phyloP scores from a whole-genome alignment of 352 stramenopile species.

The Achlya hypogyna region DNA sequence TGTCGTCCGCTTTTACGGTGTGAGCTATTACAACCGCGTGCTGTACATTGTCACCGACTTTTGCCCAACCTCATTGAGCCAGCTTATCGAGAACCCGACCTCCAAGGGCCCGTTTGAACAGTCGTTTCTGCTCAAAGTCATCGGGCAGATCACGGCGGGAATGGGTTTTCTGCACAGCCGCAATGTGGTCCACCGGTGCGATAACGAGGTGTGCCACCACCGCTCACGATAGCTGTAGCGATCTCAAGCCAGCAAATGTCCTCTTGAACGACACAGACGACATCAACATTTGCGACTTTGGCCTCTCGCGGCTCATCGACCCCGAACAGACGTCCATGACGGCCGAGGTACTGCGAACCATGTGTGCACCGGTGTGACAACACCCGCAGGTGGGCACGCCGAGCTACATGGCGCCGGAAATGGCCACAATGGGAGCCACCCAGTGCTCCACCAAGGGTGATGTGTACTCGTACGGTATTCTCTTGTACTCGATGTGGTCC shows the following conservation, averaged over 20 bases:
- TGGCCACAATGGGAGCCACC: constrained; percentile 83
- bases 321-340: constrained; percentile 81
- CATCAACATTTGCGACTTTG: constrained; percentile 93
- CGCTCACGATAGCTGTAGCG: constrained; percentile 22
- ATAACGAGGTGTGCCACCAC: too few species aligned
- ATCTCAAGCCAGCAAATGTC: constrained; percentile 93
- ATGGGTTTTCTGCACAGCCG: constrained; percentile 87
- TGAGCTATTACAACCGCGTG: constrained; percentile 86
- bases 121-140: constrained; percentile 76
- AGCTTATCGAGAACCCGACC: constrained; percentile 69
- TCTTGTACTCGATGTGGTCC: constrained; percentile 83
- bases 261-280: constrained; percentile 86
- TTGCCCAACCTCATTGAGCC: constrained; percentile 71
- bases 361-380: constrained; percentile 1
- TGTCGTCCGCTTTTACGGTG: constrained; percentile 84
- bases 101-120: constrained; percentile 57
- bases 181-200: constrained; percentile 57
- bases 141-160: constrained; percentile 83
- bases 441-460: constrained; percentile 83
- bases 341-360: constrained; percentile 33
- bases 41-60: constrained; percentile 88
- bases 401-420: constrained; percentile 86
- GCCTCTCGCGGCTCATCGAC: constrained; percentile 80
- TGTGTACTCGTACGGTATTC: constrained; percentile 79
- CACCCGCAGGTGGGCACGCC: constrained; percentile 65